Conservation (phyloP, 345 rosid genomes). For the Clausena lansium region DNA sequence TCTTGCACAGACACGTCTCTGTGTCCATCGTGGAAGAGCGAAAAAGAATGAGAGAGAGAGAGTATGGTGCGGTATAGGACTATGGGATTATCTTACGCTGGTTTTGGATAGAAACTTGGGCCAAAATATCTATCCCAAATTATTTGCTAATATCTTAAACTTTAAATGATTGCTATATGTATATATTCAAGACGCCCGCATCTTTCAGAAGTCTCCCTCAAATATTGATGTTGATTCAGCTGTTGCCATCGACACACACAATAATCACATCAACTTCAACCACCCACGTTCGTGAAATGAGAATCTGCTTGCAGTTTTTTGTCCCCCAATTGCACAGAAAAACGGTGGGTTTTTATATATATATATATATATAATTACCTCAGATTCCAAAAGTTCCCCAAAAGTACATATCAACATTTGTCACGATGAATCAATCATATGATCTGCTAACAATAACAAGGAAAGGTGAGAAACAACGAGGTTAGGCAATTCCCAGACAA, state of each 20-base stretch:
- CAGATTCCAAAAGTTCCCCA: neutral
- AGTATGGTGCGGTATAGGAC: too few species aligned
- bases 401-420: neutral
- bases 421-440: neutral
- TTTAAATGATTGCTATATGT: conserved; percentile 2
- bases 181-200: conserved; percentile 66
- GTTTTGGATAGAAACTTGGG: too few species aligned
- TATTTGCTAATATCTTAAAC: neutral
- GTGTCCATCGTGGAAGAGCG: too few species aligned
- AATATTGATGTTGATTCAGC: conserved; percentile 34
- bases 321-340: neutral
- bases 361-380: neutral
- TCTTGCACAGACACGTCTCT: too few species aligned
- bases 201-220: conserved; percentile 41
- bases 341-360: neutral
- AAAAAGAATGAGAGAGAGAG: too few species aligned
- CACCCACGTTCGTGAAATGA: conserved; percentile 21
- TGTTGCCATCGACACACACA: conserved; percentile 29
- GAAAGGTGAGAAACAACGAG: neutral
- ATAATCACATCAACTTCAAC: conserved; percentile 27
- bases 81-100: too few species aligned
- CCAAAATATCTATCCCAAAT: too few species aligned
- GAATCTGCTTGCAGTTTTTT: neutral
- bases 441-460: neutral
- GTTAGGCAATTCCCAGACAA: neutral